Percentiles rank a stretch among this genome's conserved stretches.
These are phyloP conservation scores for Ambrosiella beaveri DNA, from an alignment of 2,329 filamentous ascomycete genomes.

Conservation along the genomic window DNA sequence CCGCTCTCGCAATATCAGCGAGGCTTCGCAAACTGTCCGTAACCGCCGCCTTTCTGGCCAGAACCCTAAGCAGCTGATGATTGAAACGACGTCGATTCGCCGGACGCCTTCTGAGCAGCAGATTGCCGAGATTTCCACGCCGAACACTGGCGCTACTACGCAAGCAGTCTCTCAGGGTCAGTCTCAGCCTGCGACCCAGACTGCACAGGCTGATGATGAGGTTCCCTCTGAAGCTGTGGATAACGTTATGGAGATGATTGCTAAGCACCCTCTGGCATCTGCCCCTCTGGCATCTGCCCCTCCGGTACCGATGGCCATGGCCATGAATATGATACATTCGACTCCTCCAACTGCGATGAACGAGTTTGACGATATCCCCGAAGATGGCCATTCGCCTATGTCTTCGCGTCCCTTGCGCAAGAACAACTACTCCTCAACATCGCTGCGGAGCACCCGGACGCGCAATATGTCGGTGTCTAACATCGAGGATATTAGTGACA, in stretches of 20 bases:
- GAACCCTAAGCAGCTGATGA: conserved; percentile 68
- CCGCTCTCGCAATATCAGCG: conserved; percentile 6
- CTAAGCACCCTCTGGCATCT: conserved; percentile 8
- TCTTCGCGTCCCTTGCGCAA: conserved; percentile 38
- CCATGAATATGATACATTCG: conserved; percentile 1
- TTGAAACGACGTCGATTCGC: conserved; percentile 43
- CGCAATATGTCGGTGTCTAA: conserved; percentile 55
- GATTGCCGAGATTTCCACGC: conserved; percentile 6
- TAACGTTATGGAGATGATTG: conserved; percentile 1
- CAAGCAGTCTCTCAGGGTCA: not conserved
- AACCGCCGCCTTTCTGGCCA: conserved; percentile 66
- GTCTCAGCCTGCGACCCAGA: not conserved
- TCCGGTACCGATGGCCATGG: conserved; percentile 2
- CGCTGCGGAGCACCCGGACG: conserved; percentile 52
- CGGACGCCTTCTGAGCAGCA: conserved; percentile 15
- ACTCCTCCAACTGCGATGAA: conserved; percentile 7
- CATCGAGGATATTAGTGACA: conserved; percentile 43
- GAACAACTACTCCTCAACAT: conserved; percentile 55
- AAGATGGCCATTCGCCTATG: conserved; percentile 31
- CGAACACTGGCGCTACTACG: not conserved
- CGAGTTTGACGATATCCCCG: conserved; percentile 14
- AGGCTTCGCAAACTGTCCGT: conserved; percentile 37
- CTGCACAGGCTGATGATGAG: not conserved
- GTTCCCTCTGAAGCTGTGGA: not conserved
- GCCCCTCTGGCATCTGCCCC: conserved; percentile 9